A percentile compares a stretch with the other conserved stretches of the same genome.
Conservation (phyloP, 495 filamentous ascomycete genomes). For the Neurospora sp. region DNA sequence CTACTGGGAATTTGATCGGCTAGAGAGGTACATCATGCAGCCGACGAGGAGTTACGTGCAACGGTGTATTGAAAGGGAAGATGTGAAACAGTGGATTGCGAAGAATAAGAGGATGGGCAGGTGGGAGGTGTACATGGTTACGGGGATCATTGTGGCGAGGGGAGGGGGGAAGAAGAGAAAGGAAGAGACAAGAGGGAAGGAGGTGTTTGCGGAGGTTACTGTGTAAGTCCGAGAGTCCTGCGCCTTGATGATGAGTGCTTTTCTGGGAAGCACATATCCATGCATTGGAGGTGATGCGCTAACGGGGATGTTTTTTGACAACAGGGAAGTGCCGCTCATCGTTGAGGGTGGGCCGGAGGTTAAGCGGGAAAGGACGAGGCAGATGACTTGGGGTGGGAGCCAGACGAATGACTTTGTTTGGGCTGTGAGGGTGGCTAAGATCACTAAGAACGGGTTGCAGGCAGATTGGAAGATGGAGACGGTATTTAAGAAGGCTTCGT, state of each 20-base stretch:
- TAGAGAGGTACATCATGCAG: conserved; percentile 5
- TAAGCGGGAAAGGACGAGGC: not conserved
- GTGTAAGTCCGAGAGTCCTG: not conserved
- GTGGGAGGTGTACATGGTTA: conserved; percentile 6
- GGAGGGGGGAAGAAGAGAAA: not conserved
- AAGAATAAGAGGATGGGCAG: not conserved
- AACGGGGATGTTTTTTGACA: not conserved
- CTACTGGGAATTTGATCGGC: not conserved
- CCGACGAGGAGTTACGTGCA: not conserved
- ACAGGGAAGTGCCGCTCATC: not conserved
- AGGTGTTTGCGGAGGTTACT: not conserved
- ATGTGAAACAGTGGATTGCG: not conserved
- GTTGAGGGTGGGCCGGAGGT: not conserved
- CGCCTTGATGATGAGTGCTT: not conserved
- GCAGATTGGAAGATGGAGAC: conserved; percentile 1
- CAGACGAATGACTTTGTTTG: conserved; percentile 5
- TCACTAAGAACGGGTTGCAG: conserved; percentile 1
- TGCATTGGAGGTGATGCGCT: not conserved
- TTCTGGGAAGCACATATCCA: not conserved
- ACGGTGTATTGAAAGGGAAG: not conserved
- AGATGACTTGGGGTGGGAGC: not conserved
- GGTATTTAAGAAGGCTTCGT: not conserved
- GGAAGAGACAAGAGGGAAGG: not conserved
- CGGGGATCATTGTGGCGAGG: conserved; percentile 4
- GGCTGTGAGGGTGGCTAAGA: conserved; percentile 6